Evolutionary conservation across 768 basidiomycete species (phyloP).

Genomic region (Macrolepiota albuminosa): DNA sequence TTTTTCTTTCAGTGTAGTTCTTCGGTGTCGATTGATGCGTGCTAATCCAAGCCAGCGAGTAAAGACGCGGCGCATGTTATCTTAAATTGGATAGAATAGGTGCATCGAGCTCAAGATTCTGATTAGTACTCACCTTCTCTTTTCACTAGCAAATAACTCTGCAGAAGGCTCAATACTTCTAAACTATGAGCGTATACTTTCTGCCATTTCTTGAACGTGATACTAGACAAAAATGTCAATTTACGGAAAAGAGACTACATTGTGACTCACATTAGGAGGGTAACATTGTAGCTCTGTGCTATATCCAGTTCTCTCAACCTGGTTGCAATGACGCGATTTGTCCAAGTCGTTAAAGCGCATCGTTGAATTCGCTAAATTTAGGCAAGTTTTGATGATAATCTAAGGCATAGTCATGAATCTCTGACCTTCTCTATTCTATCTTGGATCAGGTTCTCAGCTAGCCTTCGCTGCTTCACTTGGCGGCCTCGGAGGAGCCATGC

Average conservation of each 20-base stretch:
- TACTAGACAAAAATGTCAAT: slow-evolving; percentile 28
- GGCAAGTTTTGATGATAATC: neutral
- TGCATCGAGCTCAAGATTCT: neutral
- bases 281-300: slow-evolving; percentile 35
- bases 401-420: neutral
- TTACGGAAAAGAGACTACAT: neutral
- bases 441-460: slow-evolving; percentile 39
- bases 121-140: slow-evolving; percentile 52
- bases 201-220: slow-evolving; percentile 69
- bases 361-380: slow-evolving; percentile 45
- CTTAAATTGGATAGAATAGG: slow-evolving; percentile 29
- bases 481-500: slow-evolving; percentile 44
- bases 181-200: slow-evolving; percentile 53
- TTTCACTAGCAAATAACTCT: slow-evolving; percentile 78
- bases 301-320: slow-evolving; percentile 72
- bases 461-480: slow-evolving; percentile 32
- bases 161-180: slow-evolving; percentile 74
- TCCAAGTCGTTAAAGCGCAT: slow-evolving; percentile 56
- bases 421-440: slow-evolving; percentile 37
- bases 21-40: slow-evolving; percentile 57
- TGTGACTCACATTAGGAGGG: slow-evolving; percentile 28
- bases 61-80: slow-evolving; percentile 63
- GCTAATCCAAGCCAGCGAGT: slow-evolving; percentile 63
- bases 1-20: slow-evolving; percentile 51
- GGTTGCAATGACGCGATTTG: slow-evolving; percentile 64